These are phyloP conservation scores for Candida wancherniae DNA, from an alignment of 805 yeast species.

Conservation along the genomic window DNA sequence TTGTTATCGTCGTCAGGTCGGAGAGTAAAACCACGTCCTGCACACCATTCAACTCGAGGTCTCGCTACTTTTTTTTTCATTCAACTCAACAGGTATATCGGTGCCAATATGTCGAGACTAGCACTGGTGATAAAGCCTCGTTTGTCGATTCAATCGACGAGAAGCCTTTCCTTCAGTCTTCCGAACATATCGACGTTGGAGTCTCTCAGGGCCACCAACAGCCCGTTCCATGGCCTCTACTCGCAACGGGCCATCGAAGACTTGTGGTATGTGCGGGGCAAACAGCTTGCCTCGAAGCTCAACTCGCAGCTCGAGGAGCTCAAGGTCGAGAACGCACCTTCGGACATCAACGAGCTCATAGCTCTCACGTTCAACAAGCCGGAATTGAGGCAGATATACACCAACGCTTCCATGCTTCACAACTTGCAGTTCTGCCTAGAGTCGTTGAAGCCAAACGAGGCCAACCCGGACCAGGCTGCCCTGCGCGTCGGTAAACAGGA, in stretches of 20 bases:
- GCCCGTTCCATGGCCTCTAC: conserved; percentile 48
- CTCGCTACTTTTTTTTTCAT: too few species aligned
- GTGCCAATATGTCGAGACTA: too few species aligned
- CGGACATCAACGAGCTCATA: conserved; percentile 30
- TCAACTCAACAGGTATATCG: too few species aligned
- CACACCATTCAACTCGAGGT: too few species aligned
- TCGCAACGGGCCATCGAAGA: conserved; percentile 44
- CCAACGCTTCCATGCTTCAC: conserved; percentile 44
- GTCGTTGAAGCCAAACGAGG: conserved; percentile 28
- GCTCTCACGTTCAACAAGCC: conserved; percentile 42
- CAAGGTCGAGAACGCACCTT: conserved; percentile 25
- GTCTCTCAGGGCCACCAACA: conserved; percentile 19
- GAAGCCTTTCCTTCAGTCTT: conserved; percentile 29
- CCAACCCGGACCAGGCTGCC: conserved; percentile 16
- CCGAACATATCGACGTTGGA: conserved; percentile 32
- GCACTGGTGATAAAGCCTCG: too few species aligned
- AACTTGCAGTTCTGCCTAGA: conserved; percentile 48
- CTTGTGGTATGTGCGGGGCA: conserved; percentile 47
- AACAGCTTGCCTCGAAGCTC: conserved; percentile 33
- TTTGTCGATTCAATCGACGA: too few species aligned
- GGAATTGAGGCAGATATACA: conserved; percentile 39
- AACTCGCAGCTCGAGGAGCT: conserved; percentile 31
- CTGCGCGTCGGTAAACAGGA: conserved; percentile 12
- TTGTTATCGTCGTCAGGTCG: too few species aligned
- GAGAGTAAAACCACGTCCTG: too few species aligned